Evolutionary conservation across 495 filamentous ascomycete genomes (phyloP), one percentile per base, ranked within the genome.

Genomic region (Aspergillus carlsbadensis): DNA sequence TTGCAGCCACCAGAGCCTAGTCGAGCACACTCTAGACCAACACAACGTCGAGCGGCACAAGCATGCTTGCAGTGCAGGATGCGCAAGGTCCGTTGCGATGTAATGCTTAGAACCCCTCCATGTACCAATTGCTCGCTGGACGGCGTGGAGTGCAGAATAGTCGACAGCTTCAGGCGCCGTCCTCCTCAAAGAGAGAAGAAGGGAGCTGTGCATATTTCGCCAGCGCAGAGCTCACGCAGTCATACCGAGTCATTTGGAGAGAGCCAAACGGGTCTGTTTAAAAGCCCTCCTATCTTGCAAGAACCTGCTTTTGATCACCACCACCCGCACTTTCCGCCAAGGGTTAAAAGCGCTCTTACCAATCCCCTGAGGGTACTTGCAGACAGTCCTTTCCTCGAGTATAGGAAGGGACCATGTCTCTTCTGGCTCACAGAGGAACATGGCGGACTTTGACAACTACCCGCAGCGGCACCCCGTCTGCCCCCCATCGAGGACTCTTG

Each of bases 121-220:
- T 48, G 45, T 13, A 48, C 45, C 26, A 48, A 48, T 15, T 48
- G 45, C n/a, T 20, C 17, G 29, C 45, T 48, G 4, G 45, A 48
- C 15, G 26, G 29, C 1, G 29, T 33, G n/a, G 29, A 48, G 11
- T 48, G 45, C 45, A 34, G 10, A 7, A 31, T 31, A 15, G 10
- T 14, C 8, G 26, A 8, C 10, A 46, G 10, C 4, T 2, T 13
- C 22, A 29, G 43, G 31, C 43, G 43, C 3, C 43, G 43, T 5
- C 39, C 39, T 5, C 24, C 10, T 5, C 40, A 22, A 43, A 8
- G 13, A 6, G 10, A 6, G 3, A 31, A 46, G 10, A 46, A 46
- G 3, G 22, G 14, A 14, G 3, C 15, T 26, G 4, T 29, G 2
- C 13, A 3, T 46, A 14, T 14, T 5, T 14, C 13, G 5, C 21